These are phyloP conservation scores for Corniculantispora saksenae DNA, from an alignment of 2,329 filamentous ascomycete species.

Conservation along the genomic window DNA sequence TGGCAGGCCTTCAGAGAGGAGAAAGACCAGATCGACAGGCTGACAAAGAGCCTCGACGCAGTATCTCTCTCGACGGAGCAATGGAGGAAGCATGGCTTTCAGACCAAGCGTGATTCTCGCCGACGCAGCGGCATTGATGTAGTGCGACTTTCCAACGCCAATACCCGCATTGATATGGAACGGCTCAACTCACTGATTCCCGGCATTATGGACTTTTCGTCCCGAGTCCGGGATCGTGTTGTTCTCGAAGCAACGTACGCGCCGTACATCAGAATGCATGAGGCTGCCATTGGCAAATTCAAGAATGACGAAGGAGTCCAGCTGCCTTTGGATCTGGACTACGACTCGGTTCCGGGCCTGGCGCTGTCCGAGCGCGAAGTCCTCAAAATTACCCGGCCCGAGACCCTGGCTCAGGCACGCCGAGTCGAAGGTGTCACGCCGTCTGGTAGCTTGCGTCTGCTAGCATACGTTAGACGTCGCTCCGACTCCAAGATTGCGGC, in stretches of 20 bases:
- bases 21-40: conserved; percentile 64
- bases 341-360: conserved; percentile 70
- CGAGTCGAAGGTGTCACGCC: conserved; percentile 79
- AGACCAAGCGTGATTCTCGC: conserved; percentile 64
- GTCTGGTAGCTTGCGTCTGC: conserved; percentile 58
- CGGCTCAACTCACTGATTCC: conserved; percentile 61
- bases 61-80: conserved; percentile 59
- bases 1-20: conserved; percentile 72
- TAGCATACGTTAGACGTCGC: conserved; percentile 58
- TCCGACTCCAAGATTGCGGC: not conserved
- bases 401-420: conserved; percentile 85
- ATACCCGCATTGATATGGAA: conserved; percentile 44
- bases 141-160: conserved; percentile 65
- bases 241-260: conserved; percentile 83
- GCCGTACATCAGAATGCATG: conserved; percentile 79
- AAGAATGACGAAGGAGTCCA: conserved; percentile 73
- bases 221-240: conserved; percentile 67
- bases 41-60: conserved; percentile 61
- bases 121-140: conserved; percentile 77
- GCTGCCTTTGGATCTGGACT: conserved; percentile 76
- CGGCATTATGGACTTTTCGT: conserved; percentile 53
- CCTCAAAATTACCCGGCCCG: conserved; percentile 70
- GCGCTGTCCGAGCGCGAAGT: conserved; percentile 77
- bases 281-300: conserved; percentile 65
- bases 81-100: conserved; percentile 73